These are phyloP conservation scores for Penicillium sp. DNA, from an alignment of 2,329 filamentous ascomycete genomes.

Conservation along the genomic window DNA sequence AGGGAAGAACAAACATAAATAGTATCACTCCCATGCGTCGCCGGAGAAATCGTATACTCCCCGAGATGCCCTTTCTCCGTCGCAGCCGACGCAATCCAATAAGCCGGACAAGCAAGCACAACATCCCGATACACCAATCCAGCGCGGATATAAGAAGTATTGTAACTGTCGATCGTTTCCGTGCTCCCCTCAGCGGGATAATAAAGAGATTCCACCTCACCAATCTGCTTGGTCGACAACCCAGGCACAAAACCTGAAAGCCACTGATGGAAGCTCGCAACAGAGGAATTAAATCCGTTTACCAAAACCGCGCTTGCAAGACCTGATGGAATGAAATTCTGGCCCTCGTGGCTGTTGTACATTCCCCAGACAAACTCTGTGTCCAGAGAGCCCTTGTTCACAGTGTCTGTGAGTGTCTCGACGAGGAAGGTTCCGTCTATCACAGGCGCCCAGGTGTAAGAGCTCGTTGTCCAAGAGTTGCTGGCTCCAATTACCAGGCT, in stretches of 20 bases:
- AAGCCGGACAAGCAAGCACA: slow-evolving; percentile 60
- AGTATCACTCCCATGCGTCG: slow-evolving; percentile 60
- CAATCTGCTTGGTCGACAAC: slow-evolving; percentile 44
- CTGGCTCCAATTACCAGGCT: slow-evolving; percentile 50
- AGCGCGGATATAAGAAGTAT: slow-evolving; percentile 54
- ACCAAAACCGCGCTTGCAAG: slow-evolving; percentile 39
- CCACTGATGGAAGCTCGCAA: slow-evolving; percentile 54
- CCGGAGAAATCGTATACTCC: slow-evolving; percentile 61
- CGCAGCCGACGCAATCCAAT: slow-evolving; percentile 55
- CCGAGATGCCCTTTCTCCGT: slow-evolving; percentile 52
- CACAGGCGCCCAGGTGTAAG: slow-evolving; percentile 62
- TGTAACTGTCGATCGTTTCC: slow-evolving; percentile 51
- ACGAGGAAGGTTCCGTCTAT: slow-evolving; percentile 57
- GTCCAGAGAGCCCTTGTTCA: slow-evolving; percentile 43
- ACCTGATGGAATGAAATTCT: slow-evolving; percentile 59
- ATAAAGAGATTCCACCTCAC: slow-evolving; percentile 48
- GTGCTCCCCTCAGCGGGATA: slow-evolving; percentile 48
- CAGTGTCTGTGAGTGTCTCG: slow-evolving; percentile 48
- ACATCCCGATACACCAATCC: slow-evolving; percentile 60
- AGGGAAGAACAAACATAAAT: slow-evolving; percentile 48
- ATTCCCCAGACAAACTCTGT: slow-evolving; percentile 52
- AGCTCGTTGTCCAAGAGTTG: slow-evolving; percentile 56
- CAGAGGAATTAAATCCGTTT: slow-evolving; percentile 53
- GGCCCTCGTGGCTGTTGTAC: slow-evolving; percentile 64
- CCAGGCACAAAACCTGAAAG: slow-evolving; percentile 55